These are phyloP conservation scores for Malus orientalis DNA, from an alignment of 306 rosid species.

Conservation along the genomic window DNA sequence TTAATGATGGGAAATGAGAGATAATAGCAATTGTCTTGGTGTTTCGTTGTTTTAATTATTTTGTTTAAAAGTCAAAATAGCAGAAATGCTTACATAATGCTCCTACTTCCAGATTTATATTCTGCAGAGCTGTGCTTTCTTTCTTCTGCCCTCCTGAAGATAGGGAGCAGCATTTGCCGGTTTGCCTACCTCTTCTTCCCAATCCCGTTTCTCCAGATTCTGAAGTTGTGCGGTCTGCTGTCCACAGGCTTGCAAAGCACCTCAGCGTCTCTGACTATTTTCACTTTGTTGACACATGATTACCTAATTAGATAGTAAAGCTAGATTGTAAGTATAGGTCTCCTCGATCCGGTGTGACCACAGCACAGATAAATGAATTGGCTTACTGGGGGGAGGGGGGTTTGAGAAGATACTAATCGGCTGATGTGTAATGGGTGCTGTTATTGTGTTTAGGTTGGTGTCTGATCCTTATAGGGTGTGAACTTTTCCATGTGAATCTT, in stretches of 20 bases:
- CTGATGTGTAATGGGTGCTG: constrained; percentile 22
- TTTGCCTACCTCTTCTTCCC: constrained; percentile 81
- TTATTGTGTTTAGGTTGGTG: constrained; percentile 37
- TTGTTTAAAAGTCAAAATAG: constrained; percentile 2
- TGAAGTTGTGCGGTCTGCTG: constrained; percentile 54
- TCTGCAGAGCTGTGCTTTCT: constrained; percentile 72
- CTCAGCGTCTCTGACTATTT: constrained; percentile 53
- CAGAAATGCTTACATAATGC: constrained; percentile 10
- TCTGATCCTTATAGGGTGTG: constrained; percentile 30
- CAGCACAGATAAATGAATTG: neutral
- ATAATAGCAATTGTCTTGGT: neutral
- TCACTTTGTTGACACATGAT: constrained; percentile 46
- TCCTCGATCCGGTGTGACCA: constrained; percentile 10
- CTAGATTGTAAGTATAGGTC: constrained; percentile 15
- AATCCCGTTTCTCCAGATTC: constrained; percentile 48
- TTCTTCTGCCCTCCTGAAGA: constrained; percentile 55
- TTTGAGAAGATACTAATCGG: constrained; percentile 23
- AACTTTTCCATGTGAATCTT: constrained; percentile 14
- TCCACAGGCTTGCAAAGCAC: constrained; percentile 73
- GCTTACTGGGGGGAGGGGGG: constrained; percentile 1
- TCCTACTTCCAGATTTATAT: constrained; percentile 70
- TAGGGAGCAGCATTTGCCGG: constrained; percentile 50
- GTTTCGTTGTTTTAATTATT: neutral
- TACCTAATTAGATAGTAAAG: constrained; percentile 13
- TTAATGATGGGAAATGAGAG: neutral